Percentiles rank a stretch among this genome's conserved stretches.
phyloP scores from a whole-genome alignment of 225 moss, liverwort and hornwort species.

The Sphagnum tenellum region DNA sequence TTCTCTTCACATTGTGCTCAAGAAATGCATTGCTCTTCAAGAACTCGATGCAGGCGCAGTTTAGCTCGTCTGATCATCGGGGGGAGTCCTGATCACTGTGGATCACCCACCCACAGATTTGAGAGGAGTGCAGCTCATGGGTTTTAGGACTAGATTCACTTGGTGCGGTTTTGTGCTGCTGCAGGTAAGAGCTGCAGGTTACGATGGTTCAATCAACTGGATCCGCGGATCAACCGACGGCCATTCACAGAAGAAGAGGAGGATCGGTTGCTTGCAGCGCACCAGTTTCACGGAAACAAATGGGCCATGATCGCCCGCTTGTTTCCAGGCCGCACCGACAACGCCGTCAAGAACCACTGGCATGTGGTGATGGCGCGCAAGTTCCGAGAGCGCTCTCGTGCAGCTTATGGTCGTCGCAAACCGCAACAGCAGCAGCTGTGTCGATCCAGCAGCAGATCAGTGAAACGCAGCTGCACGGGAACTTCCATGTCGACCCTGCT shows the following conservation, averaged over 20 bases:
- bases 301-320: slow-evolving; percentile 99
- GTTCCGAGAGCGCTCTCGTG: slow-evolving; percentile 73
- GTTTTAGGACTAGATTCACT: too few species aligned
- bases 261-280: slow-evolving; percentile 72
- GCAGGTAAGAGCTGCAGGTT: slow-evolving; percentile 97
- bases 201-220: slow-evolving; percentile 95
- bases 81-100: too few species aligned
- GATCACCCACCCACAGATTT: too few species aligned
- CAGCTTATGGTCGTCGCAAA: slow-evolving; percentile 71
- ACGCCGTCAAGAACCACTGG: slow-evolving; percentile 98
- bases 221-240: slow-evolving; percentile 85
- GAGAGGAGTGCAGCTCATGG: too few species aligned
- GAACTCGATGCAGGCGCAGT: too few species aligned
- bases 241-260: slow-evolving; percentile 95
- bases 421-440: slow-evolving; percentile 17
- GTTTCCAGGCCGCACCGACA: slow-evolving; percentile 92
- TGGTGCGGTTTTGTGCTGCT: neutral
- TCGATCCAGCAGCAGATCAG: neutral
- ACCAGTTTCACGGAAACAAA: slow-evolving; percentile 93
- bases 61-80: too few species aligned
- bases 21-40: too few species aligned
- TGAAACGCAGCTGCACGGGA: slow-evolving; percentile 50
- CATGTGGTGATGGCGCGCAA: slow-evolving; percentile 95
- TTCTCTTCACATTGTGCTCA: too few species aligned
- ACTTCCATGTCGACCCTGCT: slow-evolving; percentile 21